phyloP scores from a whole-genome alignment of 257 asterid genomes.

The Fraxinus quadrangulata region DNA sequence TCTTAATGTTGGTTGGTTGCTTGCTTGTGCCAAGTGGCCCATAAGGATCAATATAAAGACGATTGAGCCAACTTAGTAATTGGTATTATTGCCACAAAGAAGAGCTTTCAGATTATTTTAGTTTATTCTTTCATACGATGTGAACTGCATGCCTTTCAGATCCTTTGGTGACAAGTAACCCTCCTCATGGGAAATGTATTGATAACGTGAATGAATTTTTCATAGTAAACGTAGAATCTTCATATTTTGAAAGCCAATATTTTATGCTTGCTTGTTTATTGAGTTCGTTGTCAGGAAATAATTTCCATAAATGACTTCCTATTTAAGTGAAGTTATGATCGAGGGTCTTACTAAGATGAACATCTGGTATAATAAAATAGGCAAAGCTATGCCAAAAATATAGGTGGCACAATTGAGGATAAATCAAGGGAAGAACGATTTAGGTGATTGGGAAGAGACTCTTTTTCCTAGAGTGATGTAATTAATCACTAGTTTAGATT shows the following conservation, averaged over 20 bases:
- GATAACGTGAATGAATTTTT: slow-evolving; percentile 18
- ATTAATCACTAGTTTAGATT: neutral
- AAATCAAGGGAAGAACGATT: neutral
- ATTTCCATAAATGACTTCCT: neutral
- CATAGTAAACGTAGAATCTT: slow-evolving; percentile 7
- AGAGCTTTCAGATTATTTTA: too few relatives aligned
- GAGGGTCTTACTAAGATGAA: neutral
- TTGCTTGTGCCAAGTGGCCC: neutral
- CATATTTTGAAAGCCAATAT: slow-evolving; percentile 1
- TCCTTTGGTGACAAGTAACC: slow-evolving; percentile 23
- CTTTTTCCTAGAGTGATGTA: neutral
- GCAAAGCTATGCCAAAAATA: neutral
- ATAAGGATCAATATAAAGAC: too few relatives aligned
- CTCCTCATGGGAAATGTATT: slow-evolving; percentile 18
- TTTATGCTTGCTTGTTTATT: slow-evolving; percentile 3
- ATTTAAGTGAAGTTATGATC: neutral
- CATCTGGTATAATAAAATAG: neutral
- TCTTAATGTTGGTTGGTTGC: neutral
- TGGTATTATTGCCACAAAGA: too few relatives aligned
- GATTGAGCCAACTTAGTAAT: too few relatives aligned
- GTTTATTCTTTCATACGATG: neutral
- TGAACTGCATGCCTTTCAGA: slow-evolving; percentile 15
- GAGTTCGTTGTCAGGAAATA: neutral
- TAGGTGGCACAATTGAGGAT: neutral
- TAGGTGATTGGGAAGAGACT: neutral